phyloP scores from a whole-genome alignment of 2,329 filamentous ascomycete genomes.

The Ceratocystis variospora region DNA sequence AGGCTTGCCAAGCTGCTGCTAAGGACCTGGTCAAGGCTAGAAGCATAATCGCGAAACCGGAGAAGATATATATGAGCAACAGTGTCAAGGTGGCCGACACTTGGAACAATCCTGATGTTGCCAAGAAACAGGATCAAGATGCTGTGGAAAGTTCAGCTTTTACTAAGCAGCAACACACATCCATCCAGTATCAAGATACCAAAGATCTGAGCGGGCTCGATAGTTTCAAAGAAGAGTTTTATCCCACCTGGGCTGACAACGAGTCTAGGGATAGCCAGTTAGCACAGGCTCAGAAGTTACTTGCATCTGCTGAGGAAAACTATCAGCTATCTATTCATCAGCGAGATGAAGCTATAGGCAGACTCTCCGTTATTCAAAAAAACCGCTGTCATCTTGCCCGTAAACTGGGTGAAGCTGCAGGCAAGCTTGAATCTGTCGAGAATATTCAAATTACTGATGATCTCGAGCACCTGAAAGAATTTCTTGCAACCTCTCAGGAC shows the following conservation, averaged over 20 bases:
- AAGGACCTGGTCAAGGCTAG: not conserved
- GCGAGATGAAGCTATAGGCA: not conserved
- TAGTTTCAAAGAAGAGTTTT: not conserved
- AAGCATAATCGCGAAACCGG: no score
- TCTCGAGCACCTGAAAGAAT: not conserved
- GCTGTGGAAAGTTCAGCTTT: not conserved
- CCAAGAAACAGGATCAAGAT: not conserved
- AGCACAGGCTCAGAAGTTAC: not conserved
- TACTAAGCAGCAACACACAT: not conserved
- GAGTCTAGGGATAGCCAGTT: not conserved
- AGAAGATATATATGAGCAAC: no score
- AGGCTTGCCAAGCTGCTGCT: not conserved
- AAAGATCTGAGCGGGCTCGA: not conserved
- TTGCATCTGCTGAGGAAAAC: not conserved
- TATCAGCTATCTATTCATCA: not conserved
- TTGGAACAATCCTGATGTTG: not conserved
- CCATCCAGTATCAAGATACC: not conserved
- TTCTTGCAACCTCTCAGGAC: not conserved
- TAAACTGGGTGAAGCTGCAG: not conserved
- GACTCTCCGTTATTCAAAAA: not conserved
- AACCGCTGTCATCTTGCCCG: not conserved
- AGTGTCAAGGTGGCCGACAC: not conserved
- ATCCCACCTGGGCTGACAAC: not conserved
- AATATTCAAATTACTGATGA: not conserved
- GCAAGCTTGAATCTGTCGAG: not conserved